Percentiles rank a stretch among this genome's conserved stretches.
Evolutionary conservation across 1,139 yeast genomes (phyloP).

Genomic region (Pichia sp.): DNA sequence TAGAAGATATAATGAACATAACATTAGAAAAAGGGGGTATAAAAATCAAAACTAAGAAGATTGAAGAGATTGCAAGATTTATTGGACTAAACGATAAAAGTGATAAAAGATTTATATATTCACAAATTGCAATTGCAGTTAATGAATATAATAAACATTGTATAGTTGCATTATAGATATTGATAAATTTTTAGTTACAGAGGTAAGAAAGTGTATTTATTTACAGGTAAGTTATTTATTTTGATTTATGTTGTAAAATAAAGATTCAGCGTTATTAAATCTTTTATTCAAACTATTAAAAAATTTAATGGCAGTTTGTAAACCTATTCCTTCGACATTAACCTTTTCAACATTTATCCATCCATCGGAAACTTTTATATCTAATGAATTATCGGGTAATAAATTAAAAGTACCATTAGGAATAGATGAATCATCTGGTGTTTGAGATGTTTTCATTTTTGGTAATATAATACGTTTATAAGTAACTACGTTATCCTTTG

Average conservation of each 20-base stretch:
- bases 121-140: conserved; percentile 74
- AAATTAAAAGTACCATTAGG: conserved; percentile 8
- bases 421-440: not conserved
- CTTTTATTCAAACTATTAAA: conserved; percentile 38
- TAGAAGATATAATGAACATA: conserved; percentile 58
- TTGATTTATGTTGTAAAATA: not conserved
- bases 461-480: not conserved
- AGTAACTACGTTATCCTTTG: conserved; percentile 10
- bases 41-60: conserved; percentile 48
- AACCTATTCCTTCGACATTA: conserved; percentile 50
- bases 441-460: not conserved
- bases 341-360: conserved; percentile 32
- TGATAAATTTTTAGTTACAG: not conserved
- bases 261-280: conserved; percentile 31
- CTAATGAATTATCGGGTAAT: conserved; percentile 21
- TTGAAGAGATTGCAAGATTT: conserved; percentile 37
- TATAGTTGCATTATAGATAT: conserved; percentile 20
- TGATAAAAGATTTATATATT: conserved; percentile 62
- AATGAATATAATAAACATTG: conserved; percentile 60
- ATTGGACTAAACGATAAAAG: conserved; percentile 70
- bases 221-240: not conserved
- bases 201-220: not conserved
- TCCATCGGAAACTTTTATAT: conserved; percentile 42
- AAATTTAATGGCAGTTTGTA: conserved; percentile 42
- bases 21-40: conserved; percentile 79